Conservation (phyloP, 2,329 filamentous ascomycete genomes). For the Botrytis deweyae region DNA sequence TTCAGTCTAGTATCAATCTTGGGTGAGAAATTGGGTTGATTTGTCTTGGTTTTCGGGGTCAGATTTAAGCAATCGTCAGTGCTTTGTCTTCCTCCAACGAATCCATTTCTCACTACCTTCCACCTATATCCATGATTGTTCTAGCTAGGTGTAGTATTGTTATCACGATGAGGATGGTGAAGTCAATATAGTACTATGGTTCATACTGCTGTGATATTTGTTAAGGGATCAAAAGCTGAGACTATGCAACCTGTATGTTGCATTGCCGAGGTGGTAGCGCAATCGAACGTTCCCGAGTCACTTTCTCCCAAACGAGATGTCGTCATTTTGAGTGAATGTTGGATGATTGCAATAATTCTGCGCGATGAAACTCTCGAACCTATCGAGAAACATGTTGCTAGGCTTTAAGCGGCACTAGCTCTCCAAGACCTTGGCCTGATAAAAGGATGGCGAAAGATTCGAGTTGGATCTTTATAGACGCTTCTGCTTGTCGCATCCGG, state of each 20-base stretch:
- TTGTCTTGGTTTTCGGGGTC: background rate
- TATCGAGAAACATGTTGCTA: background rate
- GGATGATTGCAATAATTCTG: background rate
- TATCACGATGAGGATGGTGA: background rate
- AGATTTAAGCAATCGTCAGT: background rate
- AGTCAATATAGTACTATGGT: background rate
- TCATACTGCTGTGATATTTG: background rate
- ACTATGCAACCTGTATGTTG: background rate
- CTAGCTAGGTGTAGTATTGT: background rate
- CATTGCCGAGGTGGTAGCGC: background rate
- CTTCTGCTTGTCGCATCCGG: background rate
- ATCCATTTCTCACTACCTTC: background rate
- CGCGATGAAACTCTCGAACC: background rate
- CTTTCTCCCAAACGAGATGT: background rate
- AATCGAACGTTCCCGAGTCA: background rate
- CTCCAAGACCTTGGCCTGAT: background rate
- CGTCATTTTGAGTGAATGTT: background rate
- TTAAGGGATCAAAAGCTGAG: background rate
- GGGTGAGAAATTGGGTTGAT: background rate
- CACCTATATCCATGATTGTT: background rate
- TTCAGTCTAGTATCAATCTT: background rate
- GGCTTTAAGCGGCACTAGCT: background rate
- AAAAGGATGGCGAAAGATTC: background rate
- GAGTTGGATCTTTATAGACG: background rate
- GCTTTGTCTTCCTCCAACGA: background rate